Base-by-base conservation (phyloP, 2,329 filamentous ascomycete genomes). In the Claviceps sp. region DNA sequence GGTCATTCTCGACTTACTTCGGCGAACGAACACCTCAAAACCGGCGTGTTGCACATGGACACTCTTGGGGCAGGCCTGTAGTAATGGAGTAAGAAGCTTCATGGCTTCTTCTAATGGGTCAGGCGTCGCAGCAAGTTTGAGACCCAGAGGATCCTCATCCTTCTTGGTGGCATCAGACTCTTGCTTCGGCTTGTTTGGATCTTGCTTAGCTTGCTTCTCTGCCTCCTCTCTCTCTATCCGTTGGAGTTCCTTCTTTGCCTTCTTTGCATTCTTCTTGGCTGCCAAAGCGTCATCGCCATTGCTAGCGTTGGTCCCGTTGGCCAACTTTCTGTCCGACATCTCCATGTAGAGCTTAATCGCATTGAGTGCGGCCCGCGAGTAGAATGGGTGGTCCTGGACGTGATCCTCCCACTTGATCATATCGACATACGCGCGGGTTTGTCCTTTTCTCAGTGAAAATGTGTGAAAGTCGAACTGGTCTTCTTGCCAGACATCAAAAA, bases 391-490 rank as follows among this genome's bases (percentile, higher is more conserved):
- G 61, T 95, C 86, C 51, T 89, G 84, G 45, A 97, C 70, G 55
- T 83, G 81, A 64, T 98, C 90, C 65, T 97, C 91, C 94, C 93
- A 98, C 60, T 86, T 81, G 47, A 98, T 77, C 88, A 98, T 95
- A 60, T 96, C 90, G 42, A 98, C 75, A 64, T 98, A 98, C 1
- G 93, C 87, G 52, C 91, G 78, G 55, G 97, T 88, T 74, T 95
- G 91, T 14, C 94, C 94, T 69, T 97, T 98, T 20, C 93, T 78
- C n/a, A 98, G 74, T 20, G 89, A 96, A 69, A 98, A 98, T 65
- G 82, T 88, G 74, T 98, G 94, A 74, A 98, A 98, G 66, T 98
- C 93, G 62, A 97, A 96, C 63, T 98, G 93, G 61, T 98, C 93
- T 66, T 98, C 94, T 64, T 95, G 86, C 93, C 93, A 98, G 20